Percentiles rank a stretch among this genome's conserved stretches.
These are phyloP conservation scores for Suhomyces sp. DNA, from an alignment of 805 yeast species.

Conservation along the genomic window DNA sequence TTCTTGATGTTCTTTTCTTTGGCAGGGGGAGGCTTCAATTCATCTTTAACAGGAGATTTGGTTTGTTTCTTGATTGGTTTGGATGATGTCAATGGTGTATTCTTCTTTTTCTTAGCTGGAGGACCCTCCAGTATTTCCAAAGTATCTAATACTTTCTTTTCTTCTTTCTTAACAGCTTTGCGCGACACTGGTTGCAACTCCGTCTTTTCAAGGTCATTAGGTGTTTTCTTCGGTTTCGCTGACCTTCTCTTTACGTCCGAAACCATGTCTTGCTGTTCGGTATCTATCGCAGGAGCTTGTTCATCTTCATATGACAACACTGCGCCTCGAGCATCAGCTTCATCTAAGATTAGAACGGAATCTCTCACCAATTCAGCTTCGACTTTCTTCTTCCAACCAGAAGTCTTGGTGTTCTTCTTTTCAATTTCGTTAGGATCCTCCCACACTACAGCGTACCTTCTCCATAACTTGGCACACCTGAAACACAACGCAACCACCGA, in stretches of 20 bases:
- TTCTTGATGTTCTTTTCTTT: slow-evolving; percentile 5
- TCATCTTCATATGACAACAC: slow-evolving; percentile 20
- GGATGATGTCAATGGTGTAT: slow-evolving; percentile 1
- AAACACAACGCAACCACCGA: slow-evolving; percentile 65
- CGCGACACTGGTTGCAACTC: too few relatives aligned
- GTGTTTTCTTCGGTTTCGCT: slow-evolving; percentile 1
- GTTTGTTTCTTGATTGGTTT: slow-evolving; percentile 4
- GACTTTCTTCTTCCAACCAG: slow-evolving; percentile 57
- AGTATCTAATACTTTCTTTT: slow-evolving; percentile 1
- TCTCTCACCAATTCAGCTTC: slow-evolving; percentile 72
- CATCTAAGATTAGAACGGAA: slow-evolving; percentile 50
- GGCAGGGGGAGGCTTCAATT: slow-evolving; percentile 6
- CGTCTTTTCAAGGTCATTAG: too few relatives aligned
- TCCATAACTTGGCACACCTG: slow-evolving; percentile 89
- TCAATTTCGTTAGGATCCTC: slow-evolving; percentile 70
- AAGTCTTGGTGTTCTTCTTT: slow-evolving; percentile 44
- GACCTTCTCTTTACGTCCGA: slow-evolving; percentile 2
- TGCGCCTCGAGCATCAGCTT: slow-evolving; percentile 39
- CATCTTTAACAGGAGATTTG: slow-evolving; percentile 9
- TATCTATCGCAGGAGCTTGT: neutral
- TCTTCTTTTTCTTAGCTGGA: slow-evolving; percentile 3
- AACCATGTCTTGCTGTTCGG: too few relatives aligned
- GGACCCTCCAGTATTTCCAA: neutral
- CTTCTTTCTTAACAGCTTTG: slow-evolving; percentile 6
- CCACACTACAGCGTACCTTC: slow-evolving; percentile 87